Evolutionary conservation across 1,139 yeast genomes (phyloP), one percentile per base, ranked within the genome.

Genomic region (Geotrichum histeridarum): DNA sequence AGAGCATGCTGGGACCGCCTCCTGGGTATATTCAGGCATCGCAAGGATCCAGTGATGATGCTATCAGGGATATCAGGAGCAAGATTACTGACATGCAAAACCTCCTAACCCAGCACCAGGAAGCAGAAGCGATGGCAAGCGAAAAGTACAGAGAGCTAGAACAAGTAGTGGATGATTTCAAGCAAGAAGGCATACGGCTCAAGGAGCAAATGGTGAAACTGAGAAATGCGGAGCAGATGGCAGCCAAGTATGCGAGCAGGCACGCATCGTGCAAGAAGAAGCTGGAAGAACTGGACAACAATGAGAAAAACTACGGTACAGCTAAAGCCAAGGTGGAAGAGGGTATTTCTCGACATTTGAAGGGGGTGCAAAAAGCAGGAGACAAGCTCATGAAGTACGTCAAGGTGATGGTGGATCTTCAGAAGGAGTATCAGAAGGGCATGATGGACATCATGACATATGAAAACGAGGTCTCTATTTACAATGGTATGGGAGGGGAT

Each of bases 401-500:
- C 9, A 17, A 42, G 2, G 35, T 22, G 7, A 30, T 43, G 33
- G 44, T 47, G 18, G 47, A 35, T 8, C 31, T 46, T 4, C 48
- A 50, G 15, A 37, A 42, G 8, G 39, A 47, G 9, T 27, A 39
- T 7, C 50, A 50, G 47, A n/a, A 33, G 14, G 18, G 38, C 4
- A 11, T 27, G 12, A n/a, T 36, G 3, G 50, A 49, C 14, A 11
- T 36, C 22, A 15, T 17, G 27, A 31, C 51, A 12, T 48, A 42
- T 44, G 50, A 38, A 4, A 51, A 51, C 15, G 57, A 50, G 15
- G 22, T 48, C 2, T 8, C 22, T 1, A 22, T 42, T n/a, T 55
- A 55, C 33, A 9, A 38, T 11, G 18, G 35, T 12, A 42, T 60
- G 8, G 46, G 58, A 8, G 48, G 17, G 5, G 46, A 45, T 17